A percentile compares a stretch with the other conserved stretches of the same genome.
Evolutionary conservation across 2,329 filamentous ascomycete species (phyloP).

Genomic region (Aspergillus ustus): DNA sequence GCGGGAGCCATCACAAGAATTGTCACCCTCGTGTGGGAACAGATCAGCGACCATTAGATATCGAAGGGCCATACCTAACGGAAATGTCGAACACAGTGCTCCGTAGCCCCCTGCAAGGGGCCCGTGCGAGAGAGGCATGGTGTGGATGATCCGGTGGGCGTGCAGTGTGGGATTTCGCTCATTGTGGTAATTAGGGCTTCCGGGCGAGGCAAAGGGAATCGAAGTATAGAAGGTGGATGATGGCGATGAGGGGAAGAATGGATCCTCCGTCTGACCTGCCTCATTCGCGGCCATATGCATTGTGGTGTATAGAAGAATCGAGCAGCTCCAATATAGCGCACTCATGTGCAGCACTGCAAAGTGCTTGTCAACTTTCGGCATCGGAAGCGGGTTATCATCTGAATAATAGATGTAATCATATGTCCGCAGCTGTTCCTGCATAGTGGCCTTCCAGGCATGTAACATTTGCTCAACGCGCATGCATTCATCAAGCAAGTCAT

Average conservation of each 20-base stretch:
- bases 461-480: too few species aligned
- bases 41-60: constrained; percentile 1
- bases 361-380: constrained; percentile 1
- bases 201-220: constrained; percentile 5
- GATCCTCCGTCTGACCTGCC: background rate
- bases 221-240: background rate
- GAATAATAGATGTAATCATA: background rate
- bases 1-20: too few species aligned
- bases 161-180: constrained; percentile 5
- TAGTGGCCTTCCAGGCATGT: too few species aligned
- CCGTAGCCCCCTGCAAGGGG: constrained; percentile 5
- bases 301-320: constrained; percentile 9
- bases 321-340: constrained; percentile 7
- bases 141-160: constrained; percentile 2
- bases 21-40: background rate
- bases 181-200: constrained; percentile 1
- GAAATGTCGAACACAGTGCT: constrained; percentile 8
- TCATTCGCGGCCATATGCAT: constrained; percentile 1
- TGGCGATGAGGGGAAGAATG: too few species aligned
- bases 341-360: constrained; percentile 4
- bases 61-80: constrained; percentile 3
- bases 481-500: too few species aligned
- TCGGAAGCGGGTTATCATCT: background rate
- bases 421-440: too few species aligned
- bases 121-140: background rate